Base-by-base conservation (phyloP, 768 basidiomycete species). In the Russula sp. region DNA sequence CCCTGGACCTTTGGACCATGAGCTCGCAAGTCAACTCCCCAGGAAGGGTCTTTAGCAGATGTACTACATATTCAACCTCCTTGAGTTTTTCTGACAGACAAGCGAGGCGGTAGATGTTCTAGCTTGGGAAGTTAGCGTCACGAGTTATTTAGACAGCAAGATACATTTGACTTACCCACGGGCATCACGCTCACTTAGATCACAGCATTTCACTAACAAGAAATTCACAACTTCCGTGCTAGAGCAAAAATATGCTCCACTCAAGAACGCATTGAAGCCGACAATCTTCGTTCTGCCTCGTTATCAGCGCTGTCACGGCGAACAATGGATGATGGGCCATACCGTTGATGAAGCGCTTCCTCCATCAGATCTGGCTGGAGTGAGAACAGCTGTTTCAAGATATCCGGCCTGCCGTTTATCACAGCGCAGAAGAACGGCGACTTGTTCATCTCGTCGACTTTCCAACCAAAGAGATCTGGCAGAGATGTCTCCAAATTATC, bases 81-180 rank as follows among this genome's bases (percentile, higher is more conserved):
- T 73, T 69, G 5, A 65, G 60, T 10, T 73, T 49, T 45, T 71
- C 71, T 0, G 58, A 51, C 0, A 66, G 42, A 66, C 76, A 78
- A 38, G 81, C 68, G 16, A 77, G 70, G 69, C 85, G 85, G 61
- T 78, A 80, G 22, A 85, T 77, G 66, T 86, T 86, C 75, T 75
- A 81, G 6, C 83, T 86, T 60, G 29, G 49, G 51, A 32, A 43
- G 38, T 18, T 14, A 16, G 51, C n/a, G 54, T 62, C 45, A 58
- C 5, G 13, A 34, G 10, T 36, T 29, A 39, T 7, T 45, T 43
- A 1, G 53, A 58, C 46, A 11, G 1, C 43, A 20, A 18, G 39
- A 20, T 20, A 34, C n/a, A 29, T 47, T 20, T 0, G 38, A 70
- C 76, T 52, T 70, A 83, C 83, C 80, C 78, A 66, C 72, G 71